phyloP scores from a whole-genome alignment of 768 basidiomycete genomes.

The Obba rivulosa region DNA sequence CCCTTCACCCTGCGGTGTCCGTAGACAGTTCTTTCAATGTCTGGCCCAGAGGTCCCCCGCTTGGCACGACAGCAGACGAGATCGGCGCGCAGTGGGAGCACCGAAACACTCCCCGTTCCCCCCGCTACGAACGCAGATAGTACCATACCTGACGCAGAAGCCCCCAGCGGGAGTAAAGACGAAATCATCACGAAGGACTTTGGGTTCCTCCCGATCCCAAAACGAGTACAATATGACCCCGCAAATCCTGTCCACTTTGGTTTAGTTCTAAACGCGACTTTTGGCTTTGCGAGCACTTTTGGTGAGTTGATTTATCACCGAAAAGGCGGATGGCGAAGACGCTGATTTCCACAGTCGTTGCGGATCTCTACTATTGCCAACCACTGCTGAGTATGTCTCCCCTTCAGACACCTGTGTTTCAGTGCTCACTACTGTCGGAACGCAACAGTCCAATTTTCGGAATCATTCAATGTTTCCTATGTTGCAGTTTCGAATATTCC shows the following conservation, averaged over 20 bases:
- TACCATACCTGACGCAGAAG: too few relatives aligned
- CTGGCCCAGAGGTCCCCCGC: too few relatives aligned
- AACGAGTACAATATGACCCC: slow-evolving; percentile 34
- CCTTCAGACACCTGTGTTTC: background rate
- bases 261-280: slow-evolving; percentile 36
- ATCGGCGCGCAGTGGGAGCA: too few relatives aligned
- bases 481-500: slow-evolving; percentile 45
- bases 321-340: background rate
- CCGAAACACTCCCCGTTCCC: too few relatives aligned
- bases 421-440: too few relatives aligned
- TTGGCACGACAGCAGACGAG: too few relatives aligned
- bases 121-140: too few relatives aligned
- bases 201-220: slow-evolving; percentile 43
- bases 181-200: slow-evolving; percentile 24
- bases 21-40: too few relatives aligned
- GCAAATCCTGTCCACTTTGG: slow-evolving; percentile 32
- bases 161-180: background rate
- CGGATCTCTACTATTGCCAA: slow-evolving; percentile 84
- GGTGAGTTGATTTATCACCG: slow-evolving; percentile 21
- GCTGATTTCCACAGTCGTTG: slow-evolving; percentile 37
- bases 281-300: slow-evolving; percentile 44
- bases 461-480: slow-evolving; percentile 35
- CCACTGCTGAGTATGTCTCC: slow-evolving; percentile 57
- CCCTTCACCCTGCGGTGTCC: too few relatives aligned
- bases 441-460: slow-evolving; percentile 18